Conservation (phyloP, 2,329 filamentous ascomycete genomes). For the Aspergillus hiratsukae region DNA sequence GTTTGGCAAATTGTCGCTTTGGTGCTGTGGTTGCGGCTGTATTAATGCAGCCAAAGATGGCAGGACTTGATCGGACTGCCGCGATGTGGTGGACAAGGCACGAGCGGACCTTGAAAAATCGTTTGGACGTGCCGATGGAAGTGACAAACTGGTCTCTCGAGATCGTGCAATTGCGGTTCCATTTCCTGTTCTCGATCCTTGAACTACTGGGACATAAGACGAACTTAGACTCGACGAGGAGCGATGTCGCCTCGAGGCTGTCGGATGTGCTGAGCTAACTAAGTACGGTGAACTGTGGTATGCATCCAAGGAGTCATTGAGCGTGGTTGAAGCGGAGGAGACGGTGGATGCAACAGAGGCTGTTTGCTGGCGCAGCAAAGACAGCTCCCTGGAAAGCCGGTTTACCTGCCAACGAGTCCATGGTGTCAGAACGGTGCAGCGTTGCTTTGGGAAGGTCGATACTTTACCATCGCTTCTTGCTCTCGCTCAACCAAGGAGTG, state of each 20-base stretch:
- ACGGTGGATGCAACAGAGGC: conserved; percentile 59
- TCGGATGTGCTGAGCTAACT: conserved; percentile 49
- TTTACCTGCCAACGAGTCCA: conserved; percentile 62
- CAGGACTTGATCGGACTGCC: conserved; percentile 27
- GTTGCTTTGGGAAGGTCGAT: not conserved
- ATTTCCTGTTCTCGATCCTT: conserved; percentile 31
- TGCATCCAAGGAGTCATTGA: conserved; percentile 46
- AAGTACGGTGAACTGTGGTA: conserved; percentile 40
- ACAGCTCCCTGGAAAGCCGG: conserved; percentile 83
- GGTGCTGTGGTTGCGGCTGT: conserved; percentile 22
- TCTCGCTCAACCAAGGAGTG: conserved; percentile 90
- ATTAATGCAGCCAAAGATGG: conserved; percentile 26
- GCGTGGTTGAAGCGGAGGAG: conserved; percentile 51
- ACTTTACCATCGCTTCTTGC: conserved; percentile 80
- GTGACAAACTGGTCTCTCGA: conserved; percentile 29
- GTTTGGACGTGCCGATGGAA: conserved; percentile 24
- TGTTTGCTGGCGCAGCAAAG: conserved; percentile 68
- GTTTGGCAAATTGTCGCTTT: conserved; percentile 25
- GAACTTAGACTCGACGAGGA: conserved; percentile 53
- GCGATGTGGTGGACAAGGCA: conserved; percentile 39
- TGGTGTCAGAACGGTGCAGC: not conserved
- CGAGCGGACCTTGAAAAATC: conserved; percentile 27
- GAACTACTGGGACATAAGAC: conserved; percentile 37
- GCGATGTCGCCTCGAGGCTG: conserved; percentile 52
- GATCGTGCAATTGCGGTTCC: conserved; percentile 43